A percentile compares a stretch with the other conserved stretches of the same genome.
These are phyloP conservation scores for Batrachochytrium dendrobatidis DNA, from an alignment of 371 early-diverging fungal genomes.

Conservation along the genomic window DNA sequence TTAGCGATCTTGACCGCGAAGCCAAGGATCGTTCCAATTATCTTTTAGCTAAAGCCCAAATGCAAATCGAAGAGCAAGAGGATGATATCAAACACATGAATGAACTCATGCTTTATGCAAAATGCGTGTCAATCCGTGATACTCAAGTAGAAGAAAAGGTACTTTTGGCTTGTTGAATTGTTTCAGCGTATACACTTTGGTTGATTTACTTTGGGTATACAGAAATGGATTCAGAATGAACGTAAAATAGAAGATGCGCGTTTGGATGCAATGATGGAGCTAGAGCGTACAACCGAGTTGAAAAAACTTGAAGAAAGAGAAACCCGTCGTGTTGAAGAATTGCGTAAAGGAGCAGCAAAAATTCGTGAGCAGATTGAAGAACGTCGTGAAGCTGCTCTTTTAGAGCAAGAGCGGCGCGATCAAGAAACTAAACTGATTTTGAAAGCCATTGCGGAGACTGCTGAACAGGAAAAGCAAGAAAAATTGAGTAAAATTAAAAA, in stretches of 20 bases:
- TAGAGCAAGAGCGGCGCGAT: slow-evolving; percentile 43
- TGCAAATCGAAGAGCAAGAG: slow-evolving; percentile 51
- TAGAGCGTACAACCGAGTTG: slow-evolving; percentile 39
- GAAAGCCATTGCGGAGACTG: slow-evolving; percentile 26
- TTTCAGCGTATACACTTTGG: not conserved
- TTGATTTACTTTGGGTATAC: not conserved
- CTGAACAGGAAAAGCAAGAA: slow-evolving; percentile 36
- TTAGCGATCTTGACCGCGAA: slow-evolving; percentile 39
- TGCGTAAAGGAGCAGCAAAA: slow-evolving; percentile 41
- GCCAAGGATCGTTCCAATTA: slow-evolving; percentile 42
- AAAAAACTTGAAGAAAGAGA: slow-evolving; percentile 41
- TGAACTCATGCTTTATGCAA: slow-evolving; percentile 51
- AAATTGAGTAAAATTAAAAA: slow-evolving; percentile 32
- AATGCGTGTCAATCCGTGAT: slow-evolving; percentile 53
- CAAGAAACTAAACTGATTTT: slow-evolving; percentile 47
- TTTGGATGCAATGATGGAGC: slow-evolving; percentile 49
- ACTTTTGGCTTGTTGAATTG: not conserved
- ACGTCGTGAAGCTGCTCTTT: slow-evolving; percentile 39
- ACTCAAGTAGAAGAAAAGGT: slow-evolving; percentile 49
- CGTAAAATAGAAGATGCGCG: slow-evolving; percentile 40
- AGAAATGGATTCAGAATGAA: slow-evolving; percentile 39
- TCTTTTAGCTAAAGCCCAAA: slow-evolving; percentile 44
- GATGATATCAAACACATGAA: slow-evolving; percentile 55
- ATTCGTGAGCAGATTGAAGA: slow-evolving; percentile 47
- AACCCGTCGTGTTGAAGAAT: slow-evolving; percentile 30